phyloP scores from a whole-genome alignment of 2,329 filamentous ascomycete species.

The Trichoderma sp. region DNA sequence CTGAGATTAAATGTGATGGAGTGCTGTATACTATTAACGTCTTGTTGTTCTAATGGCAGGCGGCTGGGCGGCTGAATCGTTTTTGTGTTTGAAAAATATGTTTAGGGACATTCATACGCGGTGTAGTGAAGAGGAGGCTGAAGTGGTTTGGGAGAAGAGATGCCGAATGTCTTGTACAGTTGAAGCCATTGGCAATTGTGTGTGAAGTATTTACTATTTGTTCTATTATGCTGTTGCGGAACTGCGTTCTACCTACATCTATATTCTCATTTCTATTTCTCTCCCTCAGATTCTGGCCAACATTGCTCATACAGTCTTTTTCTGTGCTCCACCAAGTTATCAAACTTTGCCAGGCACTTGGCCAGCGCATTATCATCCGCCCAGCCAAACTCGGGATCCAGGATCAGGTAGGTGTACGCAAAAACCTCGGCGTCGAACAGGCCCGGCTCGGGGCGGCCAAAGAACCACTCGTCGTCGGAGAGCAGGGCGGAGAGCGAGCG shows the following conservation, averaged over 20 bases:
- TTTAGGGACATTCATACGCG: neutral
- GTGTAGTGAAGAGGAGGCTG: neutral
- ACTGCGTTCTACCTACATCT: neutral
- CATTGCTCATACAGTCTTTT: slow-evolving; percentile 42
- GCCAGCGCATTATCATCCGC: slow-evolving; percentile 60
- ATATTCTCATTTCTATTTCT: slow-evolving; percentile 4
- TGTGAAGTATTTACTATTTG: neutral
- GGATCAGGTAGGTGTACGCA: slow-evolving; percentile 81
- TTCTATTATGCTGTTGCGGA: neutral
- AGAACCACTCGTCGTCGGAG: slow-evolving; percentile 53
- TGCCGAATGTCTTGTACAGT: neutral
- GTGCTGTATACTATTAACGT: neutral
- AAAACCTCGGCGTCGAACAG: slow-evolving; percentile 90
- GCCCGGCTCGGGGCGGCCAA: slow-evolving; percentile 58
- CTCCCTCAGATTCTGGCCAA: slow-evolving; percentile 32
- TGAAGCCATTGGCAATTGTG: neutral
- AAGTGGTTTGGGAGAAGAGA: neutral
- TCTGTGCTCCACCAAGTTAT: slow-evolving; percentile 61
- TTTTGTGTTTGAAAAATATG: neutral
- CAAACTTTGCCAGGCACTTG: slow-evolving; percentile 58
- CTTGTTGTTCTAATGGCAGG: neutral
- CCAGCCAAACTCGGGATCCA: slow-evolving; percentile 69
- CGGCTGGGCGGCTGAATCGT: neutral
- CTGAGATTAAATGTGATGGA: neutral
- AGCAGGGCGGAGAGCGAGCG: slow-evolving; percentile 51